Conservation (phyloP, 306 rosid genomes). For the Prinsepia uniflora region DNA sequence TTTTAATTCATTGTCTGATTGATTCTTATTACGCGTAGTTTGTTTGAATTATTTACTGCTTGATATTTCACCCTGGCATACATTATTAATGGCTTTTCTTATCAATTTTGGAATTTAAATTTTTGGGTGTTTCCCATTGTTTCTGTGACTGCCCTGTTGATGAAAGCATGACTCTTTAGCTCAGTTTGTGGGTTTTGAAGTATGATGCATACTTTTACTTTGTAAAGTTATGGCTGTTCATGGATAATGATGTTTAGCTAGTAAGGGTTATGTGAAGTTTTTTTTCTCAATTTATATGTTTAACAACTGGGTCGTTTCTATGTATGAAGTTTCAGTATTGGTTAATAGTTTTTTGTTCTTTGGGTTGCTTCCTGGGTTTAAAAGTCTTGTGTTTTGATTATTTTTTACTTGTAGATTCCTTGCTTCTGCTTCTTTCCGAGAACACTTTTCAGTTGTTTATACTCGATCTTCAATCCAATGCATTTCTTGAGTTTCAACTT, state of each 20-base stretch:
- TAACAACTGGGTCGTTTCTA: constrained; percentile 14
- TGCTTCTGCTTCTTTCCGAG: constrained; percentile 3
- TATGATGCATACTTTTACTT: background rate
- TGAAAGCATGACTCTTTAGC: constrained; percentile 6
- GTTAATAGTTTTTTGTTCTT: constrained; percentile 11
- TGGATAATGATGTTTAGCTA: background rate
- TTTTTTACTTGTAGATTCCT: constrained; percentile 14
- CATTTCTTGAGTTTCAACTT: constrained; percentile 11
- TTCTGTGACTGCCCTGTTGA: background rate
- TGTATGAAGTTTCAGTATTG: background rate
- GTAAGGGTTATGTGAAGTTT: background rate
- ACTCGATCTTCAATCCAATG: background rate
- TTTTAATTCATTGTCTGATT: background rate
- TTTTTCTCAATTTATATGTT: background rate
- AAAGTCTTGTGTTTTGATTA: background rate
- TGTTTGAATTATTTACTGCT: background rate
- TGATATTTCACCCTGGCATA: background rate
- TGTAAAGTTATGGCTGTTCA: constrained; percentile 10
- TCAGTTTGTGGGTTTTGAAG: constrained; percentile 20
- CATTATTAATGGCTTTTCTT: background rate
- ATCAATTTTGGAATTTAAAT: background rate
- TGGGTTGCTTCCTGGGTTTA: constrained; percentile 5
- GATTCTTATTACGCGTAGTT: background rate
- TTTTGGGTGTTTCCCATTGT: background rate
- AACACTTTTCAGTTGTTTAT: background rate